Evolutionary conservation across 2,329 filamentous ascomycete genomes (phyloP).

Genomic region (Aspergillus udagawae): DNA sequence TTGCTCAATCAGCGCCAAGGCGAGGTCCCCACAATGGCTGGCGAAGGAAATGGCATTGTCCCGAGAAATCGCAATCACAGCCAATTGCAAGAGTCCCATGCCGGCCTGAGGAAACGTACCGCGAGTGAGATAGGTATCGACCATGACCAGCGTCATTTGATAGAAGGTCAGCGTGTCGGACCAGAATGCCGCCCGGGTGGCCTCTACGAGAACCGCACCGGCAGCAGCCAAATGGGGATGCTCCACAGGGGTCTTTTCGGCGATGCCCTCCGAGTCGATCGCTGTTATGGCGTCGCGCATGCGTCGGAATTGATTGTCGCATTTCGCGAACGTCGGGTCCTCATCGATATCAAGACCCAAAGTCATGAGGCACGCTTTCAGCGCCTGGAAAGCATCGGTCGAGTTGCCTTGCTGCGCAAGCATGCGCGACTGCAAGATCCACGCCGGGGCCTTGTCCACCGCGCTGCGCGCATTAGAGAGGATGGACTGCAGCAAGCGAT

Average conservation of each 20-base stretch:
- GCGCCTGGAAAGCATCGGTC: conserved; percentile 3
- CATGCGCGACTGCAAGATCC: conserved; percentile 55
- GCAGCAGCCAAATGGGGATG: conserved; percentile 42
- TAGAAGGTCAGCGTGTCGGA: conserved; percentile 57
- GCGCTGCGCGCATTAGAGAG: conserved; percentile 66
- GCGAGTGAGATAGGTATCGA: conserved; percentile 48
- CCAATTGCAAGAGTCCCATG: conserved; percentile 57
- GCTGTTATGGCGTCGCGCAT: too few relatives aligned
- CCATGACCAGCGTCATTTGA: conserved; percentile 54
- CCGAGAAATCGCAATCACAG: conserved; percentile 52
- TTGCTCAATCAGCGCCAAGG: too few relatives aligned
- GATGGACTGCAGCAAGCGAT: conserved; percentile 63
- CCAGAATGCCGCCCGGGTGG: conserved; percentile 59
- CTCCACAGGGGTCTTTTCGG: conserved; percentile 8
- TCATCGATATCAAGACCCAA: background rate
- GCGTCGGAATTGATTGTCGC: too few relatives aligned
- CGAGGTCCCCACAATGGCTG: too few relatives aligned
- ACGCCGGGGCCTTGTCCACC: conserved; percentile 78
- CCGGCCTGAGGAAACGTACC: conserved; percentile 41
- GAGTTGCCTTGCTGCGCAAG: conserved; percentile 4
- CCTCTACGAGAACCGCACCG: conserved; percentile 55
- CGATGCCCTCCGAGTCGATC: too few relatives aligned
- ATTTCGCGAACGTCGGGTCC: too few relatives aligned
- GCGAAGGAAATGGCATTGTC: too few relatives aligned
- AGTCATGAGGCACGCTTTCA: conserved; percentile 1